These are phyloP conservation scores for Colletotrichum tanaceti DNA, from an alignment of 2,329 filamentous ascomycete genomes.

Conservation along the genomic window DNA sequence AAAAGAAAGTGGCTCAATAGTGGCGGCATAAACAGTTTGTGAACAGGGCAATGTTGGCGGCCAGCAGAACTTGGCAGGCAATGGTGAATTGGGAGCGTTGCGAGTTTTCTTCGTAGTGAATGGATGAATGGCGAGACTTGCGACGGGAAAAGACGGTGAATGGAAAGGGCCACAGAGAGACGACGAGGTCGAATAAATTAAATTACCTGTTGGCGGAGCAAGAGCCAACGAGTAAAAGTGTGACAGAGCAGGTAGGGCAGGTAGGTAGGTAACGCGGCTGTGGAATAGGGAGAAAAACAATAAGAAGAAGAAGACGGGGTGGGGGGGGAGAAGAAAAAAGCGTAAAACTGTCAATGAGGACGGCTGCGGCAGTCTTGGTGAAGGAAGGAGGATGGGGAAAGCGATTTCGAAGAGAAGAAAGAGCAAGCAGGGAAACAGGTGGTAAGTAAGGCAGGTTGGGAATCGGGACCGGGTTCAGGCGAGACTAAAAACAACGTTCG, in stretches of 20 bases:
- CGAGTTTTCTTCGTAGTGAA: background rate
- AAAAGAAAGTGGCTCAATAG: background rate
- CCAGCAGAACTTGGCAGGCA: slow-evolving; percentile 2
- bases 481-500: slow-evolving; percentile 28
- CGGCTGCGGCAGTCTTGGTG: background rate
- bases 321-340: too few species aligned
- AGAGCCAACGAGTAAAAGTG: slow-evolving; percentile 13
- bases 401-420: slow-evolving; percentile 2
- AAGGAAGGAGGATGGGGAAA: slow-evolving; percentile 5
- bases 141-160: slow-evolving; percentile 2
- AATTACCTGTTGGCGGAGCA: background rate
- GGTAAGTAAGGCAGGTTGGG: background rate
- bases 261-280: slow-evolving; percentile 13
- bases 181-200: background rate
- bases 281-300: slow-evolving; percentile 8
- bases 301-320: too few species aligned
- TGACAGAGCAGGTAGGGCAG: background rate
- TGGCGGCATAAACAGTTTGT: background rate
- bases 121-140: background rate
- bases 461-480: slow-evolving; percentile 8
- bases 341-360: slow-evolving; percentile 8
- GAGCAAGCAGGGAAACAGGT: slow-evolving; percentile 2
- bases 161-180: background rate
- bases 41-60: slow-evolving; percentile 4
- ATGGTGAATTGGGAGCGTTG: slow-evolving; percentile 18